Conservation (phyloP, 352 stramenopile genomes). For the Globisporangium barbulae region DNA sequence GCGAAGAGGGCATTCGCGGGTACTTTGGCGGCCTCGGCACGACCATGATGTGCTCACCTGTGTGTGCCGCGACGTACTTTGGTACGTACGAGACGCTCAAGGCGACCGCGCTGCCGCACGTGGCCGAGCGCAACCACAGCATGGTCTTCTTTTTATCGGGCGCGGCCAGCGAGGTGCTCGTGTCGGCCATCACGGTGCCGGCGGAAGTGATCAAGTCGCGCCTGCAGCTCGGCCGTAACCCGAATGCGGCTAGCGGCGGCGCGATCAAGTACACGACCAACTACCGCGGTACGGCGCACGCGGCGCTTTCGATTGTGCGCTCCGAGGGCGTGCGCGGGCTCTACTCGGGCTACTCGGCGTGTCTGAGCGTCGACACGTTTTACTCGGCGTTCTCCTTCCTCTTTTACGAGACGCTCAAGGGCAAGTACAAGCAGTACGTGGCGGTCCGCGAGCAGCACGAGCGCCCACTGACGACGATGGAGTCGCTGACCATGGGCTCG, state of each 20-base stretch:
- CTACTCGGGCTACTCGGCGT: slow-evolving; percentile 74
- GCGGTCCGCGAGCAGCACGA: slow-evolving; percentile 24
- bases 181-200: slow-evolving; percentile 70
- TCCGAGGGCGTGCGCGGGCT: slow-evolving; percentile 62
- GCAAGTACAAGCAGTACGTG: slow-evolving; percentile 41
- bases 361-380: slow-evolving; percentile 75
- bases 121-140: slow-evolving; percentile 44
- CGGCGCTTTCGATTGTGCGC: slow-evolving; percentile 54
- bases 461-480: slow-evolving; percentile 37
- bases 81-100: slow-evolving; percentile 80
- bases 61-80: slow-evolving; percentile 77
- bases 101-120: slow-evolving; percentile 30
- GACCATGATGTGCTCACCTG: slow-evolving; percentile 68
- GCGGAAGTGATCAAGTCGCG: slow-evolving; percentile 80
- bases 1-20: slow-evolving; percentile 67
- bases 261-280: slow-evolving; percentile 68
- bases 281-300: slow-evolving; percentile 62
- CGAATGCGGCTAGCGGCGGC: slow-evolving; percentile 59
- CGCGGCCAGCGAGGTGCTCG: slow-evolving; percentile 60
- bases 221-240: slow-evolving; percentile 74
- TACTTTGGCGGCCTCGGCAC: slow-evolving; percentile 73
- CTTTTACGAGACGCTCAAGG: slow-evolving; percentile 78
- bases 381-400: slow-evolving; percentile 82
- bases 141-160: slow-evolving; percentile 72
- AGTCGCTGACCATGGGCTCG: slow-evolving; percentile 58